phyloP scores from a whole-genome alignment of 2,329 filamentous ascomycete species.

The Fusarium albidum region DNA sequence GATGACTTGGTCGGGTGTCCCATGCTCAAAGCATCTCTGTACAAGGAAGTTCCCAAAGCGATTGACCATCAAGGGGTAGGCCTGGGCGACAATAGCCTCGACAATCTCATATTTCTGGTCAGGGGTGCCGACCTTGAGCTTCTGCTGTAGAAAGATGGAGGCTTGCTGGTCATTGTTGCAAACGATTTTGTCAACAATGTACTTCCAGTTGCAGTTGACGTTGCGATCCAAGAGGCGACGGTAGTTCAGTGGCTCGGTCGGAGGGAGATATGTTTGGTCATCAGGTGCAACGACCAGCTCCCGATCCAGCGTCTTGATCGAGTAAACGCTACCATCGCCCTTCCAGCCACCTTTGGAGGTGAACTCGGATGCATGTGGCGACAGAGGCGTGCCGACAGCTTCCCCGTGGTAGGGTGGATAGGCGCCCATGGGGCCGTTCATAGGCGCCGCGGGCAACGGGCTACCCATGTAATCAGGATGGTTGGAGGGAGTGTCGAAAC shows the following conservation, averaged over 20 bases:
- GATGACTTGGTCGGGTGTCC: constrained; percentile 91
- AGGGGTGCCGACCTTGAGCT: constrained; percentile 93
- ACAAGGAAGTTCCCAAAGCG: constrained; percentile 98
- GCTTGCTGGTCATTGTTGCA: constrained; percentile 99
- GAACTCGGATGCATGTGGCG: constrained; percentile 79
- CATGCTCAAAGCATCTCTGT: constrained; percentile 98
- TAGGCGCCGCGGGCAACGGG: constrained; percentile 45
- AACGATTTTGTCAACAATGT: constrained; percentile 99
- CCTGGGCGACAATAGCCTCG: constrained; percentile 92
- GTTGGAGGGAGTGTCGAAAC: constrained; percentile 44
- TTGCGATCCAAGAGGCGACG: constrained; percentile 93
- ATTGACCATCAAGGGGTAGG: constrained; percentile 96
- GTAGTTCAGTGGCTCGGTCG: constrained; percentile 94
- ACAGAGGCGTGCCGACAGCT: constrained; percentile 71
- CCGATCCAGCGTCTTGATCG: constrained; percentile 20
- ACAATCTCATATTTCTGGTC: constrained; percentile 99
- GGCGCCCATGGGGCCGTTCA: constrained; percentile 49
- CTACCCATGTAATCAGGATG: constrained; percentile 49
- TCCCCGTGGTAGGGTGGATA: constrained; percentile 60
- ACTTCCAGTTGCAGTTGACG: constrained; percentile 98
- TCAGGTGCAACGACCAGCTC: constrained; percentile 59
- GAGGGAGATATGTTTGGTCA: constrained; percentile 80
- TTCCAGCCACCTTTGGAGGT: constrained; percentile 67
- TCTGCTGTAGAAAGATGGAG: constrained; percentile 98
- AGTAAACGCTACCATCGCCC: constrained; percentile 50